Conservation (phyloP, 2,329 filamentous ascomycete species). For the Alternaria alternata region DNA sequence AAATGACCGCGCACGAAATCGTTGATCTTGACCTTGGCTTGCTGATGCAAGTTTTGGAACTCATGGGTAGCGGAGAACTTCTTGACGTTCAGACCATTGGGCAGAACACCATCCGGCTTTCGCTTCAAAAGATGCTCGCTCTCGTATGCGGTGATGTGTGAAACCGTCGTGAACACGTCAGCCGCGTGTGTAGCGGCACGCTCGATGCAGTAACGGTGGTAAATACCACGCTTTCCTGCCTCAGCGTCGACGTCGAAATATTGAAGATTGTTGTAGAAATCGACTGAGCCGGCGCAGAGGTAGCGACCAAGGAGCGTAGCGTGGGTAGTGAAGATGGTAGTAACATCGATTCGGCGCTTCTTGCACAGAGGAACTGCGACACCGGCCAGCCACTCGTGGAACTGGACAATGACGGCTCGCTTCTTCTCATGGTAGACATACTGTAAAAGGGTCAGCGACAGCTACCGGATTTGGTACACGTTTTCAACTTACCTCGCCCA, state of each 20-base stretch:
- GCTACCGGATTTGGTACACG: not conserved
- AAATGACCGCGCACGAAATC: conserved; percentile 98
- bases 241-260: conserved; percentile 96
- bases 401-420: conserved; percentile 93
- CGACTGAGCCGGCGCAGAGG: conserved; percentile 94
- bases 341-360: conserved; percentile 93
- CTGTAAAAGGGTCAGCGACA: conserved; percentile 57
- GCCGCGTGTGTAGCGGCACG: conserved; percentile 88
- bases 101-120: conserved; percentile 94
- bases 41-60: conserved; percentile 97
- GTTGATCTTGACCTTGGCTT: conserved; percentile 96
- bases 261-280: conserved; percentile 99
- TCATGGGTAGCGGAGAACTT: conserved; percentile 99
- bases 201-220: conserved; percentile 98
- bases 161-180: conserved; percentile 98
- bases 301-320: conserved; percentile 95
- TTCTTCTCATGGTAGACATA: conserved; percentile 93
- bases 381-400: conserved; percentile 98
- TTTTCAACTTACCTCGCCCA: conserved; percentile 79
- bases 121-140: conserved; percentile 97
- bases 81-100: conserved; percentile 96
- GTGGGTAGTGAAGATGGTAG: conserved; percentile 98
- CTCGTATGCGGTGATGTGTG: conserved; percentile 97
- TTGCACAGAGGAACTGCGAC: conserved; percentile 91
- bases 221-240: conserved; percentile 97